Base-by-base conservation (phyloP, 2,329 filamentous ascomycete genomes). In the Pezicula carpinea region DNA sequence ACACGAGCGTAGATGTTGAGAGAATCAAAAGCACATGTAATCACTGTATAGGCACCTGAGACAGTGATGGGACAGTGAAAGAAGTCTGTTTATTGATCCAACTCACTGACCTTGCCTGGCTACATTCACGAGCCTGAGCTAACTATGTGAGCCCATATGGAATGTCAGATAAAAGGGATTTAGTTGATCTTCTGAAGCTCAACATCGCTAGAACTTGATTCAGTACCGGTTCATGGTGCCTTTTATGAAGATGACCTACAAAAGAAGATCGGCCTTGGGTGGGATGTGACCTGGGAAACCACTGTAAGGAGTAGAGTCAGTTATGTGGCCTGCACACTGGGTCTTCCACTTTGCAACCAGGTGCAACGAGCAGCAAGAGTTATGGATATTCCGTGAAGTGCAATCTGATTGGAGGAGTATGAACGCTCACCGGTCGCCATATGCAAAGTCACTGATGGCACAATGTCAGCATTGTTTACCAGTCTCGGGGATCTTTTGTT, bases 231-330 rank as follows among this genome's bases (percentile, higher is more conserved):
- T 22, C 21, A 31, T 34, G 29, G 45, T 43, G 14, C n/a, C 6
- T 51, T 40, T 42, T n/a, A 6, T 21, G 39, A 35, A 17, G 26
- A 38, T 5, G 41, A 80, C 87, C 76, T 77, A 93, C 89, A 95
- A 95, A 72, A 95, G 77, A 53, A 95, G 76, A 55, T 76, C 81
- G n/a, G 88, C 72, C 59, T 85, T 80, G 33, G 82, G 69, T 51
- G 89, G 89, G 53, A 95, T 95, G 60, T 83, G 74, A 48, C 82
- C 83, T 29, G 85, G 81, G 73, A 91, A 93, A 47, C 89, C 89
- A 58, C 87, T 90, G 54, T 50, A 52, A 50, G 46, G 47, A 47
- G 43, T 51, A 39, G 46, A 17, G 55, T 63, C 49, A 65, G 58
- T 46, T 29, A 34, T 29, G 26, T 29, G 13, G 26, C 26, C 3